Evolutionary conservation across 257 asterid species (phyloP), one percentile per base, ranked within the genome.

Genomic region (Fraxinus anomala): DNA sequence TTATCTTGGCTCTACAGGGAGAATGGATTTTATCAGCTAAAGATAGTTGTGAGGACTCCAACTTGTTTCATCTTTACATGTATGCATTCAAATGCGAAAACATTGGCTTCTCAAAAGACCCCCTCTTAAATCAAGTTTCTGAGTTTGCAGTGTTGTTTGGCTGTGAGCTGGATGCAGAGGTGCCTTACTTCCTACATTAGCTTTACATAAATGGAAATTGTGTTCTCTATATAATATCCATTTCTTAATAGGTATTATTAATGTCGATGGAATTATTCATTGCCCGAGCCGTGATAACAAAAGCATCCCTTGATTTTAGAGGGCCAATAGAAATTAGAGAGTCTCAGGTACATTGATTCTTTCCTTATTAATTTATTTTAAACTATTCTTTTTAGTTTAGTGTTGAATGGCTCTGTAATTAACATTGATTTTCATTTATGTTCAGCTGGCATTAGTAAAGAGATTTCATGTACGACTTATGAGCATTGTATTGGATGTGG

Each of bases 401-500:
- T 72, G 49, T 80, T 37, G 70, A 42, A 31, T 68, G 40, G 74
- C 76, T 85, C 68, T 73, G 8, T 7, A 76, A 74, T 26, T 63
- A 75, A 59, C 21, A 51, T 80, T 80, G 73, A 72, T 73, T 42
- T 70, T 82, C 81, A 65, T 79, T 79, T 74, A 67, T 75, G 19
- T 61, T 68, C 91, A 93, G 99, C 84, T 96, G 88, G 77, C 88
- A 69, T 81, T 84, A 79, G 94, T 96, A 14, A 92, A 96, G 90
- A 89, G 90, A 85, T 96, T 96, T 84, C 99, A 96, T 83, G 99
- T 96, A 30, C 89, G 99, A 82, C 82, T 96, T 77, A 96, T 96
- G 99, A 93, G 99, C 90, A 92, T 93, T 88, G 97, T 96, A 47
- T 87, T 96, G 91, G 99, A 96, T 77, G 99, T 96, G 87, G 98